Evolutionary conservation across 2,329 filamentous ascomycete species (phyloP).

Genomic region (Botrytis deweyae): DNA sequence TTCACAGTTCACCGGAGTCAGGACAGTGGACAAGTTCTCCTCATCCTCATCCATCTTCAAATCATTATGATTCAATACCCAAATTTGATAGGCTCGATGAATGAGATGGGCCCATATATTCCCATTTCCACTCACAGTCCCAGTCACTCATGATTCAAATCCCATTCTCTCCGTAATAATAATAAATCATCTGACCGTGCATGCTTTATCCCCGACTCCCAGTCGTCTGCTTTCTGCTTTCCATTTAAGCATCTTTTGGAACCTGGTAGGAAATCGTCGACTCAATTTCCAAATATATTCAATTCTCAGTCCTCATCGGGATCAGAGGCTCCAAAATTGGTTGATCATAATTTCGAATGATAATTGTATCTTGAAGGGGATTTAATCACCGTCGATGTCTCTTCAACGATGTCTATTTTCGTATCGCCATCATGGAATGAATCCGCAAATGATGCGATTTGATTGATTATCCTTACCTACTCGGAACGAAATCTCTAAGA

Average conservation of each 20-base stretch:
- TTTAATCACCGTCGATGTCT: neutral
- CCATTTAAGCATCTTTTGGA: slow-evolving; percentile 10
- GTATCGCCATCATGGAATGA: neutral
- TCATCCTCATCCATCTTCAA: neutral
- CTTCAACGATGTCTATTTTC: neutral
- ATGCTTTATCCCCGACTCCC: neutral
- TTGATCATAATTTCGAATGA: slow-evolving; percentile 12
- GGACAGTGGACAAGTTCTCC: neutral
- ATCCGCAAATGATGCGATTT: slow-evolving; percentile 2
- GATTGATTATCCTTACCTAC: neutral
- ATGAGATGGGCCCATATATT: neutral
- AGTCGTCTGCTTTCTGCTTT: neutral
- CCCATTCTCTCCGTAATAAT: neutral
- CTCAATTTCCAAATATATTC: neutral
- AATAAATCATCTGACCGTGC: neutral
- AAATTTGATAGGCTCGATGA: neutral
- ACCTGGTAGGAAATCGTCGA: neutral
- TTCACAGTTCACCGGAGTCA: neutral
- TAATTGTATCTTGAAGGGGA: neutral
- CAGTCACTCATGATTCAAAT: neutral
- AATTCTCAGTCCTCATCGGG: slow-evolving; percentile 1
- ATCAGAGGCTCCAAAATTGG: neutral
- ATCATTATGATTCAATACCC: neutral
- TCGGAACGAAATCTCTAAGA: neutral
- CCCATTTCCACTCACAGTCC: too few species aligned